These are phyloP conservation scores for Colletotrichum lini DNA, from an alignment of 2,329 filamentous ascomycete genomes.

Conservation along the genomic window DNA sequence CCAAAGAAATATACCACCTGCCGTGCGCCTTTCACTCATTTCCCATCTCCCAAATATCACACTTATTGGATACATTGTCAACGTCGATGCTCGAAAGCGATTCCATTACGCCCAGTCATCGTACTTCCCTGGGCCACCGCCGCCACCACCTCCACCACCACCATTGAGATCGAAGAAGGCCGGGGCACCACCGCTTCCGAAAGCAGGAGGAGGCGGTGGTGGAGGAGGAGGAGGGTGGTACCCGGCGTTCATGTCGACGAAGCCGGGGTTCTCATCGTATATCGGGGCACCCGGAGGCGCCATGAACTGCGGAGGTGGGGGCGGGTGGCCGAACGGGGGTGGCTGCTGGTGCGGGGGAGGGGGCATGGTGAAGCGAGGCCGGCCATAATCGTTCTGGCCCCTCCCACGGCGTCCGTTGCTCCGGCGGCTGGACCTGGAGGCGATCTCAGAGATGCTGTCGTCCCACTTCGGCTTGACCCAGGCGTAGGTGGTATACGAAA, in stretches of 20 bases:
- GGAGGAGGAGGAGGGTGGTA: constrained; percentile 1
- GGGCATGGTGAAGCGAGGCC: constrained; percentile 20
- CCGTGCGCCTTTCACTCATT: neutral
- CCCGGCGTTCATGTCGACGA: neutral
- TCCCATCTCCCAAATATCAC: neutral
- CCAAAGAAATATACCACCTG: neutral
- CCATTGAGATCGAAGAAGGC: constrained; percentile 40
- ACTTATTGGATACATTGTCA: neutral
- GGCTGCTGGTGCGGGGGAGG: constrained; percentile 11
- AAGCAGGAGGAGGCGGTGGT: neutral
- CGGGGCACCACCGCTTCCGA: constrained; percentile 26
- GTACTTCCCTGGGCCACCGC: constrained; percentile 24
- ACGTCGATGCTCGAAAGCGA: neutral
- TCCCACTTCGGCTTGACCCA: constrained; percentile 41
- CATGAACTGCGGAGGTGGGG: constrained; percentile 26
- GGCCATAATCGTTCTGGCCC: constrained; percentile 8
- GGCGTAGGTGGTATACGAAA: constrained; percentile 32
- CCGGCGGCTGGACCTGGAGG: constrained; percentile 29
- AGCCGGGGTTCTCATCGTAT: constrained; percentile 20
- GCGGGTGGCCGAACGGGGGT: constrained; percentile 21
- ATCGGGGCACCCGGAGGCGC: neutral
- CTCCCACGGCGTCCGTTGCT: constrained; percentile 22
- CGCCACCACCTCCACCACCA: constrained; percentile 22
- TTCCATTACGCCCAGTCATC: constrained; percentile 31
- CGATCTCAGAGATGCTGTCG: constrained; percentile 38